Evolutionary conservation across 2,329 filamentous ascomycete species (phyloP), one percentile per base, ranked within the genome.

Genomic region (Cercospora canescens): DNA sequence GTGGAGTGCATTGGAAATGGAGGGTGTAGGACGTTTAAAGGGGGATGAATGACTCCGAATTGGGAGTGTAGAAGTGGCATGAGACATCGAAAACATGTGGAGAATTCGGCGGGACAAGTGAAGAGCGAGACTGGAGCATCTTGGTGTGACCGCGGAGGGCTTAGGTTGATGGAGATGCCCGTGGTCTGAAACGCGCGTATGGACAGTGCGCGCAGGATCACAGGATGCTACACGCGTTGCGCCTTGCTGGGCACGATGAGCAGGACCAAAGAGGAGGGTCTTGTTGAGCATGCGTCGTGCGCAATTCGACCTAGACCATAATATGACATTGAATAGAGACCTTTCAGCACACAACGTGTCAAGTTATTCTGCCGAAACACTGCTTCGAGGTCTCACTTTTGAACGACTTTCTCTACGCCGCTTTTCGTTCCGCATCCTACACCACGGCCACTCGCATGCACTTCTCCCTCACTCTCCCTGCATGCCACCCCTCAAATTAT

Each of bases 401-500:
- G 16, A 21, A 28, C n/a, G 6, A 14, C 16, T 1, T 52, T 28
- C 12, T 1, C 6, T 28, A 3, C 12, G 6, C 4, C n/a, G 34
- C 30, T 35, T 21, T 16, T 24, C 52, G 28, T 32, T 24, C 30
- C 52, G 24, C 26, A 52, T 28, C 8, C 32, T 6, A 28, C 24
- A 52, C 16, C 4, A 18, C 26, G n/a, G n/a, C n/a, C n/a, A n/a
- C n/a, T n/a, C n/a, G n/a, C n/a, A n/a, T n/a, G n/a, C n/a, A n/a
- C n/a, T n/a, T n/a, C 18, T 1, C 8, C 21, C 6, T 39, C 62
- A 76, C 67, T 80, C 76, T 6, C 71, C 70, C 6, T 76, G 75
- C 72, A 81, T 80, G 7, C 81, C 80, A 11, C 74, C 77, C 67
- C 76, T 79, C 66, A 86, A 60, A 72, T 88, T 88, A 18, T 85